phyloP scores from a whole-genome alignment of 2,329 filamentous ascomycete genomes.

The Aspergillus bombycis region DNA sequence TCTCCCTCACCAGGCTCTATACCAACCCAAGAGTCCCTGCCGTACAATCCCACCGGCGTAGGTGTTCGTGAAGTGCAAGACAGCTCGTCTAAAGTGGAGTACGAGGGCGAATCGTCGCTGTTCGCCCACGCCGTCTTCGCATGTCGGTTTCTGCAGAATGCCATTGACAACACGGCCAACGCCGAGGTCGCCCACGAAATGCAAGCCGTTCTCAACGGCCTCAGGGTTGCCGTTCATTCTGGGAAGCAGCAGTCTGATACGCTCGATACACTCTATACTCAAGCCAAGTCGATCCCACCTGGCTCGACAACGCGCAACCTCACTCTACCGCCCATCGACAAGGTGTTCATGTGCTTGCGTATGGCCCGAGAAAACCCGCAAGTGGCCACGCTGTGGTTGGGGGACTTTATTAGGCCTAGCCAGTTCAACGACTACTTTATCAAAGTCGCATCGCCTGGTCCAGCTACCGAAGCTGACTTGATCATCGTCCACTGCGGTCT shows the following conservation, averaged over 20 bases:
- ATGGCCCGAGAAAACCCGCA: conserved; percentile 1
- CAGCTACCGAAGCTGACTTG: conserved; percentile 13
- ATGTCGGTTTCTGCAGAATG: conserved; percentile 6
- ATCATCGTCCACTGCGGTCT: conserved; percentile 21
- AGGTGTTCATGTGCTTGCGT: conserved; percentile 9
- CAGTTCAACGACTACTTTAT: conserved; percentile 19
- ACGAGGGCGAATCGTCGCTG: conserved; percentile 9
- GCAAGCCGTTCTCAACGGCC: background rate
- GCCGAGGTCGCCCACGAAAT: background rate
- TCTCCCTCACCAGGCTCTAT: background rate
- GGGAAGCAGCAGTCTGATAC: conserved; percentile 11
- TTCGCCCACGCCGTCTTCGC: conserved; percentile 12
- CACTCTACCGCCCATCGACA: conserved; percentile 8
- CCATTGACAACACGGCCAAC: conserved; percentile 2
- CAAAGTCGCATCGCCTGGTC: conserved; percentile 15
- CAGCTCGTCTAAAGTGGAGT: background rate
- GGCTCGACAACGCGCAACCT: conserved; percentile 5
- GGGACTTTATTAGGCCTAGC: too few relatives aligned
- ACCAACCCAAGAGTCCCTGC: too few relatives aligned
- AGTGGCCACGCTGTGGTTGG: too few relatives aligned
- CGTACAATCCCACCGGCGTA: too few relatives aligned
- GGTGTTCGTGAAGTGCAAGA: too few relatives aligned
- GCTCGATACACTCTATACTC: background rate
- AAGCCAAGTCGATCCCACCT: background rate
- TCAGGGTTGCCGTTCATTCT: background rate